Evolutionary conservation across 139 green algal genomes (phyloP), one percentile per base, ranked within the genome.

Genomic region (Eudorina sp.): DNA sequence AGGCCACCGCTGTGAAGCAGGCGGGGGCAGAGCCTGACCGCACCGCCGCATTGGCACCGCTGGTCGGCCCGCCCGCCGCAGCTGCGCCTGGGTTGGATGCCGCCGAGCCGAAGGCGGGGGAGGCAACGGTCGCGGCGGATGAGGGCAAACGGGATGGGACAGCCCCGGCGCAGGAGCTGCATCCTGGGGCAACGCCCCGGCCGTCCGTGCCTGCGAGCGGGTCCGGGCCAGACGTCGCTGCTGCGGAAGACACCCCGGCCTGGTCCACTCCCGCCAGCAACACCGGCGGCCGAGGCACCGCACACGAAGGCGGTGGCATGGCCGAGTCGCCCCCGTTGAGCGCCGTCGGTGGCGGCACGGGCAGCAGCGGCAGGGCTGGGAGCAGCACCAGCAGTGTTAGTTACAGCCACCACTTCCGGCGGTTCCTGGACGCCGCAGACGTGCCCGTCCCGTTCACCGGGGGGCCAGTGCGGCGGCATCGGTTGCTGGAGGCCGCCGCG

Each of bases 381-480:
- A 41, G 53, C 53, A 55, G 77, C 34, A 25, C 58, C 79, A 27
- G 40, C 40, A 31, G 58, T 27, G 1, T n/a, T 27, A 7, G 53
- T 18, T 75, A 58, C 78, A 27, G 55, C 58, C 55, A 41, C 18
- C 78, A 74, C 29, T 53, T 41, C 41, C 55, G 78, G 19, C 23
- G 78, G 1, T 85, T 73, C 29, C 55, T 74, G 14, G 78, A 85
- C 27, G 55, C 41, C 0, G 78, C 40, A 3, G 78, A 85, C 38
- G 78, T 85, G 27, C 78, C 78, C 8, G 78, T 85, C 27, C 78
- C 78, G 27, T 85, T 85, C 29, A 55, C 38, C 4, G 58, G 27
- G 2, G 78, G 53, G 34, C 25, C 27, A 40, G 60, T 46, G 2
- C 40, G 80, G 29, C 80, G 80, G 41, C 80, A 77, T 0, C 58